A percentile compares a stretch with the other conserved stretches of the same genome.
Evolutionary conservation across 2,329 filamentous ascomycete genomes (phyloP).

Genomic region (Helotiales sp.): DNA sequence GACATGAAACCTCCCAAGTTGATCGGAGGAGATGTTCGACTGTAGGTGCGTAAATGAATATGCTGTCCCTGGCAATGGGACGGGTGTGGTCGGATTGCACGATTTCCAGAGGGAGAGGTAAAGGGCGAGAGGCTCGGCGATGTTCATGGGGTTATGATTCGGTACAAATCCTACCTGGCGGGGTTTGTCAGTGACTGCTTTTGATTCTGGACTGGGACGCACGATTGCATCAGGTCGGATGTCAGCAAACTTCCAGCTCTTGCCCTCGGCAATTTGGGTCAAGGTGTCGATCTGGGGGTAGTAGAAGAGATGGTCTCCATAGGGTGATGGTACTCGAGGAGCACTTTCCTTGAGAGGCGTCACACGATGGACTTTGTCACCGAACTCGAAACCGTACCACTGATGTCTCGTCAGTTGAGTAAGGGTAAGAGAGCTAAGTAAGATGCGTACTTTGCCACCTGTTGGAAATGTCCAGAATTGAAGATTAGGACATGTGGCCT

Average conservation of each 20-base stretch:
- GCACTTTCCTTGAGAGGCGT: conserved; percentile 40
- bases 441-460: conserved; percentile 40
- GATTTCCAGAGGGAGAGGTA: conserved; percentile 39
- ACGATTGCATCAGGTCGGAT: conserved; percentile 37
- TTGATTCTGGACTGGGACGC: no score
- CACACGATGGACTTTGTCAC: neutral
- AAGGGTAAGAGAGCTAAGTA: neutral
- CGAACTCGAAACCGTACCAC: neutral
- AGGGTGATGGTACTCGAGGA: conserved; percentile 42
- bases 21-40: conserved; percentile 38
- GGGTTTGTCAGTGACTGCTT: no score
- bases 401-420: neutral
- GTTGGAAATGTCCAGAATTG: conserved; percentile 42
- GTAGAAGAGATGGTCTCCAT: conserved; percentile 44
- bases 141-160: conserved; percentile 42
- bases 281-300: conserved; percentile 45
- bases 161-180: conserved; percentile 45
- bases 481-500: conserved; percentile 38
- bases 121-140: conserved; percentile 40
- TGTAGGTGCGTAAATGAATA: conserved; percentile 25
- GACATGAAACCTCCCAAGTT: conserved; percentile 25
- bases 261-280: conserved; percentile 36
- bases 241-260: conserved; percentile 44
- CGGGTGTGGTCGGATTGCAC: conserved; percentile 8
- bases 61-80: conserved; percentile 30